Evolutionary conservation across 768 basidiomycete species (phyloP), one percentile per base, ranked within the genome.

Genomic region (Boletus pseudopeckii): DNA sequence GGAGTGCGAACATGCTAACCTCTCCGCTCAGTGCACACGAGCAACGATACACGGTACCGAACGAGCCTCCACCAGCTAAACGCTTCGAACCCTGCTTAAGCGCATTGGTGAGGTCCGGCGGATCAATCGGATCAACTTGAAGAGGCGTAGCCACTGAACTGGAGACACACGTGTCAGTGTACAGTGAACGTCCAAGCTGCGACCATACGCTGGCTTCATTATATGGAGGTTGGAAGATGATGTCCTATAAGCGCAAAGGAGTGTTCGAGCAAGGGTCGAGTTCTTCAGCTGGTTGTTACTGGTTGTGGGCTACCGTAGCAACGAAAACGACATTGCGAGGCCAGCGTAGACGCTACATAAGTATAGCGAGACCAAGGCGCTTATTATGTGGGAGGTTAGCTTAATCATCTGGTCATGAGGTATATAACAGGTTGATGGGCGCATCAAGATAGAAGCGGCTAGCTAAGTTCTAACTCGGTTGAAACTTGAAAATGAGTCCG

Each of bases 41-140:
- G 42, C 54, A 49, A 32, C 20, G 13, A 39, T 44, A 48, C 37
- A 56, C 54, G 13, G 3, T 24, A 1, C 55, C 40, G n/a, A 56
- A 39, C 34, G 32, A 4, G 13, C 53, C 53, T 0, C 3, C 4
- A 33, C 46, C 55, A 13, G 20, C 5, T 0, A 26, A 10, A 8
- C 36, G 38, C 17, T 26, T 48, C 14, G 2, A 15, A 13, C 28
- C 10, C 20, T 7, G 26, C 38, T 39, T 20, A 13, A 56, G 54
- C 8, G 26, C 22, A n/a, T 37, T 8, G 22, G 55, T 56, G 46
- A 56, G 41, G 20, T 56, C 38, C 10, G 52, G 28, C 1, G 2
- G 30, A 17, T 45, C 7, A 4, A 8, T 7, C 4, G 1, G 7
- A n/a, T 43, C 53, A 7, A 3, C 11, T 3, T 10, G 22, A 26